phyloP scores from a whole-genome alignment of 805 yeast species.

The Candida xiaguanensis region DNA sequence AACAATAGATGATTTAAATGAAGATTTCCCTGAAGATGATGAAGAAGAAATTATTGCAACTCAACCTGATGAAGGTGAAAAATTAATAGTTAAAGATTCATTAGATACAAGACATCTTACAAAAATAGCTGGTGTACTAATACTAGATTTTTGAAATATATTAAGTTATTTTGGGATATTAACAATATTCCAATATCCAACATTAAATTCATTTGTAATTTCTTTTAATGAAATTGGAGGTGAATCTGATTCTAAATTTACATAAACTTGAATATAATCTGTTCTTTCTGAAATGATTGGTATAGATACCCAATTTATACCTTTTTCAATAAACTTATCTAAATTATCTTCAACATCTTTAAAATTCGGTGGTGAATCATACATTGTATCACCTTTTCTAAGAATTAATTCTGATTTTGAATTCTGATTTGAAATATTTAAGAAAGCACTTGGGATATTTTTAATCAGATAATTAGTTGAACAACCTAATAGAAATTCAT shows the following conservation, averaged over 20 bases:
- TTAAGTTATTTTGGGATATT: not conserved
- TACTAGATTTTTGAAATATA: constrained; percentile 46
- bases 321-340: constrained; percentile 18
- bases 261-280: constrained; percentile 24
- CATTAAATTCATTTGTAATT: constrained; percentile 4
- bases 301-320: constrained; percentile 33
- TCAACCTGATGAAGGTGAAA: constrained; percentile 15
- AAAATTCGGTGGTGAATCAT: constrained; percentile 9
- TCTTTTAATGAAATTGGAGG: constrained; percentile 2
- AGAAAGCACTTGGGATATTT: constrained; percentile 30
- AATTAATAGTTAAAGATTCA: constrained; percentile 22
- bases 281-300: constrained; percentile 21
- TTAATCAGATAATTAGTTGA: constrained; percentile 21
- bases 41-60: constrained; percentile 11
- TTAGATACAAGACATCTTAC: constrained; percentile 54
- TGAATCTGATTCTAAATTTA: constrained; percentile 21
- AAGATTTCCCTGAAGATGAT: constrained; percentile 16
- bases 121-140: constrained; percentile 53
- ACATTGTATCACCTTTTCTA: constrained; percentile 10
- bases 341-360: constrained; percentile 13
- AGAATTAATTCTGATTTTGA: constrained; percentile 27
- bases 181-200: constrained; percentile 14
- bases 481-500: constrained; percentile 19
- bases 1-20: constrained; percentile 15
- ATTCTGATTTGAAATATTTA: constrained; percentile 25